Base-by-base conservation (phyloP, 2,329 filamentous ascomycete species). In the Stemphylium lycopersici region DNA sequence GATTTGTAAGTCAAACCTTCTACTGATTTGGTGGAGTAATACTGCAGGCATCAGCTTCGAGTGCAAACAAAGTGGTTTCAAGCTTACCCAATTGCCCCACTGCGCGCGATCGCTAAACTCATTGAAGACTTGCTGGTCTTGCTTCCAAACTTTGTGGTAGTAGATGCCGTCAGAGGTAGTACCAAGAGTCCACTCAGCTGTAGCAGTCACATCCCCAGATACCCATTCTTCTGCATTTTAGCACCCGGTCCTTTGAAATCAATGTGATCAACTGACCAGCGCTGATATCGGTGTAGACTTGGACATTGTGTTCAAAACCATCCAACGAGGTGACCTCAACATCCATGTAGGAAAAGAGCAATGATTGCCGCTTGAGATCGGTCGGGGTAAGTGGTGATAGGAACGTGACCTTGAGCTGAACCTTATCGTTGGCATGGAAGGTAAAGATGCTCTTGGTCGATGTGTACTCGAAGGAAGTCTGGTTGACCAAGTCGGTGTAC, bases 251-350 rank as follows among this genome's bases (percentile, higher is more conserved):
- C 20, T 0, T 3, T 16, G 16, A 3, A 13, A 10, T 4, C 13
- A 5, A 16, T n/a, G 2, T 10, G 10, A 5, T 3, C 13, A 33
- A 71, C 81, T 70, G 70, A 88, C 86, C 86, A 49, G 85, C 87
- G 47, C 88, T 87, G 34, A 91, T 86, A 67, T 92, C 90, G 20
- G 87, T 81, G 68, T 93, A 92, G 4, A 92, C 66, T 66, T 90
- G 84, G 1, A 91, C 86, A 38, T 83, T 76, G 69, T 92, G 89
- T 1, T 78, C 62, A 2, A 69, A 68, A 10, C 86, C 87, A 71
- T 92, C 89, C 2, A 84, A 66, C 1, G 88, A 88, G 32, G 73
- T 73, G 6, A 89, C 84, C 8, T 80, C 81, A 22, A 90, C 83
- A 24, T 88, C 77, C 50, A 92, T 76, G 73, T 91, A 92, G 1